These are phyloP conservation scores for Verticillium isaacii DNA, from an alignment of 2,329 filamentous ascomycete genomes.

Conservation along the genomic window DNA sequence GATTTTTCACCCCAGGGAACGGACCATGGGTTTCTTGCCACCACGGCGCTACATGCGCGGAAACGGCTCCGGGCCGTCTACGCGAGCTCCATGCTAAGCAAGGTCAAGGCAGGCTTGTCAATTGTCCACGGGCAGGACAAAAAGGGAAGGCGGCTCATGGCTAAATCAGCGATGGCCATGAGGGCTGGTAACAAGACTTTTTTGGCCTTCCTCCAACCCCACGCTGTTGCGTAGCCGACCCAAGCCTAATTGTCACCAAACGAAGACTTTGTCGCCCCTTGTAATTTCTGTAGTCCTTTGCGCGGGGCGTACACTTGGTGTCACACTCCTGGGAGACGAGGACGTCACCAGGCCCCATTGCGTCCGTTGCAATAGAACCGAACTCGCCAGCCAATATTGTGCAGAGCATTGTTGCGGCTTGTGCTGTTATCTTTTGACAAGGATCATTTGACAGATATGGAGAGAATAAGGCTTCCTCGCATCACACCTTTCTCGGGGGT, in stretches of 20 bases:
- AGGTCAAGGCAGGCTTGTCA: neutral
- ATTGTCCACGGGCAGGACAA: neutral
- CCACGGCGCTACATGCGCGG: neutral
- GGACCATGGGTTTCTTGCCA: neutral
- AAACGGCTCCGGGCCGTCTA: neutral
- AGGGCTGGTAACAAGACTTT: neutral
- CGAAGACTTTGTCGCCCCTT: neutral
- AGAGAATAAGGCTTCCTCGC: neutral
- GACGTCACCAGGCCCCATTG: neutral
- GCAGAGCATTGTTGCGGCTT: neutral
- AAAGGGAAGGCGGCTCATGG: neutral
- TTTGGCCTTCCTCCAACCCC: neutral
- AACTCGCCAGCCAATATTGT: neutral
- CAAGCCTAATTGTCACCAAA: neutral
- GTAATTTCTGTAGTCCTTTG: neutral
- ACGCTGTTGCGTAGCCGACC: neutral
- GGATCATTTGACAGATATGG: neutral
- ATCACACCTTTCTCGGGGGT: neutral
- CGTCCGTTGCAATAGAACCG: neutral
- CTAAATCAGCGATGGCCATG: neutral
- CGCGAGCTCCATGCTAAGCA: neutral
- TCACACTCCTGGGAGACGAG: neutral
- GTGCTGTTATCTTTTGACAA: neutral
- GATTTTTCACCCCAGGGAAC: neutral
- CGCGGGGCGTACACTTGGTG: neutral